A percentile compares a stretch with the other conserved stretches of the same genome.
phyloP scores from a whole-genome alignment of 768 basidiomycete species.

The Mycena amicta region DNA sequence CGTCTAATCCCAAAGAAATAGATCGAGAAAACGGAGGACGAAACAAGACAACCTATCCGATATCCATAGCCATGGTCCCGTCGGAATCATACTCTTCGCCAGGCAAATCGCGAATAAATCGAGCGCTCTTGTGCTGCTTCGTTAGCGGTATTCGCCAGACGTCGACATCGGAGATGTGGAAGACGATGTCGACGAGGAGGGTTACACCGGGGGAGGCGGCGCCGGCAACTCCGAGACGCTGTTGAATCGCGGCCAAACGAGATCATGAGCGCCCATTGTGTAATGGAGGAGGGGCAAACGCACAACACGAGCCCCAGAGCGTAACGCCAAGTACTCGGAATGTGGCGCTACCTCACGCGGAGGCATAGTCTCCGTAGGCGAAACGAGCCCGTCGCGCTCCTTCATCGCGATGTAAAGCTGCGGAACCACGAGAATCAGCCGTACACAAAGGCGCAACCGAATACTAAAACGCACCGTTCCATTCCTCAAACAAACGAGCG shows the following conservation, averaged over 20 bases:
- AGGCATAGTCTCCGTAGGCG: neutral
- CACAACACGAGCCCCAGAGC: conserved; percentile 13
- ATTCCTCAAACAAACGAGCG: conserved; percentile 18
- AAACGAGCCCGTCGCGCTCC: conserved; percentile 18
- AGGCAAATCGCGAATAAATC: neutral
- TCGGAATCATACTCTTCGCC: neutral
- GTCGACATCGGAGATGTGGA: conserved; percentile 19
- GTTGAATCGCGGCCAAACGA: neutral
- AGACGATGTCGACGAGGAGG: conserved; percentile 16
- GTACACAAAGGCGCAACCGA: neutral
- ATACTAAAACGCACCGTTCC: conserved; percentile 7
- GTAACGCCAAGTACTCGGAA: conserved; percentile 8
- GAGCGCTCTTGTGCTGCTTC: conserved; percentile 1
- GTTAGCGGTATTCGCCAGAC: conserved; percentile 4
- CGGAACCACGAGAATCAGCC: neutral
- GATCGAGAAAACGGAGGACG: too few relatives aligned
- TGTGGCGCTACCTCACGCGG: neutral
- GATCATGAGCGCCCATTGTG: too few relatives aligned
- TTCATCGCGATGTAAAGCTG: conserved; percentile 22
- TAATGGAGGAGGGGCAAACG: neutral
- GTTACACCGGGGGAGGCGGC: conserved; percentile 6
- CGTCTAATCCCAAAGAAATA: too few relatives aligned
- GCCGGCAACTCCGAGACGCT: conserved; percentile 21
- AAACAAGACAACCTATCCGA: neutral
- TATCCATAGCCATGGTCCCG: neutral